Evolutionary conservation across 2,329 filamentous ascomycete genomes (phyloP).

Genomic region (Aspergillus transmontanensis): DNA sequence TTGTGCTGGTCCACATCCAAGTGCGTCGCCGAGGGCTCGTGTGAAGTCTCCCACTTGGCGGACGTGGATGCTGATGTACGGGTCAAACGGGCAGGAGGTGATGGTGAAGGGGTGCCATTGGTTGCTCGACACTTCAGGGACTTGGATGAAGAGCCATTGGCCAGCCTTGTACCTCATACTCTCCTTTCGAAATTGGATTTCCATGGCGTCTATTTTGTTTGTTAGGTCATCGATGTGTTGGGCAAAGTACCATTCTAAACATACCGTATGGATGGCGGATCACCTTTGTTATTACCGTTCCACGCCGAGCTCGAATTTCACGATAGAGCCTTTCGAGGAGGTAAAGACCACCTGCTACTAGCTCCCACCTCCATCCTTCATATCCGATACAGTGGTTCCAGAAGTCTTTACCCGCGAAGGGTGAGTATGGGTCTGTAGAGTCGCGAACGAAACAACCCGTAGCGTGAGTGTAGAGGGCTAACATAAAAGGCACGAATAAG

Average conservation of each 20-base stretch:
- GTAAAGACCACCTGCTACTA: conserved; percentile 83
- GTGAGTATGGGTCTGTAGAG: conserved; percentile 69
- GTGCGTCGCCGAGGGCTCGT: conserved; percentile 84
- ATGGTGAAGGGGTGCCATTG: conserved; percentile 99
- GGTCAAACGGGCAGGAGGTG: conserved; percentile 94
- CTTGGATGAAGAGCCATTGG: conserved; percentile 96
- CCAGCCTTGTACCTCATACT: conserved; percentile 98
- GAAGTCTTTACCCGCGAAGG: conserved; percentile 78
- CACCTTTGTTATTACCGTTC: conserved; percentile 89
- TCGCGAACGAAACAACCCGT: conserved; percentile 96
- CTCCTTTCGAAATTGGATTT: conserved; percentile 95
- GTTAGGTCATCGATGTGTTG: not conserved
- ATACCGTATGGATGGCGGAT: conserved; percentile 91
- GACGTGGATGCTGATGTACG: conserved; percentile 91
- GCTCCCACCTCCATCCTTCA: conserved; percentile 95
- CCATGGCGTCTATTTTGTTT: conserved; percentile 73
- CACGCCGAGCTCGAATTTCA: conserved; percentile 79
- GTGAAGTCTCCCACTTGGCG: conserved; percentile 98
- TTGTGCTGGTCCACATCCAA: conserved; percentile 88
- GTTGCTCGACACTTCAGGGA: conserved; percentile 81
- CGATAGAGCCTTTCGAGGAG: conserved; percentile 86
- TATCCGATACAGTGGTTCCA: conserved; percentile 96
- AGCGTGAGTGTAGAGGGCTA: conserved; percentile 93
- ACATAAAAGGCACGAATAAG: conserved; percentile 92
- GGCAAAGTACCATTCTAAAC: conserved; percentile 27